Evolutionary conservation across 2,329 filamentous ascomycete genomes (phyloP).

Genomic region (Penicillium sp.): DNA sequence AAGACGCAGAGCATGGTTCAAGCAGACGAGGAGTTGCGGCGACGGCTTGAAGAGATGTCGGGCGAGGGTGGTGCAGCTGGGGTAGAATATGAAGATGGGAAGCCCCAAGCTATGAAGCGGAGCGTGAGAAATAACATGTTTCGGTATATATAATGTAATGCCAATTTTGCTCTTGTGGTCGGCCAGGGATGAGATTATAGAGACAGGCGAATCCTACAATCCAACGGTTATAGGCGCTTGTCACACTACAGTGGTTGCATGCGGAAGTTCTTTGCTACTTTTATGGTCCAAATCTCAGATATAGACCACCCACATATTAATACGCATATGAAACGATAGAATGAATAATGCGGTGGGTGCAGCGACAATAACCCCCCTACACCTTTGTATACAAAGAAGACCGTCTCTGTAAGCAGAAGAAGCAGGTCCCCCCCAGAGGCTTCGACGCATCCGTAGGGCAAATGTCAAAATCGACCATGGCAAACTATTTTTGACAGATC

Average conservation of each 20-base stretch:
- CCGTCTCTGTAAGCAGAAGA: too few relatives aligned
- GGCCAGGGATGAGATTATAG: neutral
- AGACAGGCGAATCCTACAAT: neutral
- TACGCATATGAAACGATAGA: too few relatives aligned
- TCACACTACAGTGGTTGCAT: too few relatives aligned
- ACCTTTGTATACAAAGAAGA: too few relatives aligned
- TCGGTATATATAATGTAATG: slow-evolving; percentile 60
- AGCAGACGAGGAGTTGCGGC: slow-evolving; percentile 68
- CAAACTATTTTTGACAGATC: neutral
- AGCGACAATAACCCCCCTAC: too few relatives aligned
- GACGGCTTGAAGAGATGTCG: slow-evolving; percentile 68
- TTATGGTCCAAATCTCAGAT: too few relatives aligned
- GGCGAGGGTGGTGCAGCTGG: slow-evolving; percentile 74
- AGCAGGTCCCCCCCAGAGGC: too few relatives aligned
- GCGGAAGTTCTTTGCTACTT: too few relatives aligned
- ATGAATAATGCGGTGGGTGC: too few relatives aligned
- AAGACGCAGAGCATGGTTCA: slow-evolving; percentile 64
- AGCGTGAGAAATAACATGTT: slow-evolving; percentile 80
- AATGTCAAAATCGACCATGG: too few relatives aligned
- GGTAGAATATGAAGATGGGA: slow-evolving; percentile 75
- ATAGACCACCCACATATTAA: too few relatives aligned
- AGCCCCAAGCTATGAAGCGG: slow-evolving; percentile 73
- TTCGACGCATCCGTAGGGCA: too few relatives aligned
- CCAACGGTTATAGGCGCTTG: neutral
- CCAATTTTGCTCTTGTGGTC: slow-evolving; percentile 1